These are phyloP conservation scores for Aquanectria penicillioides DNA, from an alignment of 2,329 filamentous ascomycete species.

Conservation along the genomic window DNA sequence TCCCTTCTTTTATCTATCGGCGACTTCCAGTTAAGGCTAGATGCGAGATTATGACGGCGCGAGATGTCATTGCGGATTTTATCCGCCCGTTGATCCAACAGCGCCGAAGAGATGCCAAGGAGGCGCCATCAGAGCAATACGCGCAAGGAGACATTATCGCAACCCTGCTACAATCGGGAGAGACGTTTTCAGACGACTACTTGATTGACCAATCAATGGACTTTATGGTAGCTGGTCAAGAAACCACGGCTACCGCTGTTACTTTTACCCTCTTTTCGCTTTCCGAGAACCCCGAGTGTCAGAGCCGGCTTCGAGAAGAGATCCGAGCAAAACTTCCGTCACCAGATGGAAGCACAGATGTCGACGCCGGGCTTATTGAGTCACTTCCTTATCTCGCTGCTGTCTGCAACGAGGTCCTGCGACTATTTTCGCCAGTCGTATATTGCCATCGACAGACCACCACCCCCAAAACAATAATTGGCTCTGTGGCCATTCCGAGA, in stretches of 20 bases:
- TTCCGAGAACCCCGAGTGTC: constrained; percentile 8
- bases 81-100: constrained; percentile 24
- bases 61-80: constrained; percentile 21
- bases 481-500: neutral
- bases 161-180: constrained; percentile 25
- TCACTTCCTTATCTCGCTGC: constrained; percentile 14
- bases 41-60: constrained; percentile 22
- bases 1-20: constrained; percentile 20
- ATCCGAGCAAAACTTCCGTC: constrained; percentile 14
- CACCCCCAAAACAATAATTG: constrained; percentile 5
- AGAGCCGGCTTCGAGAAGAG: constrained; percentile 14
- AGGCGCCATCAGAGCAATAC: constrained; percentile 10
- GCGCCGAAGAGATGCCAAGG: constrained; percentile 10
- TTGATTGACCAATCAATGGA: constrained; percentile 20
- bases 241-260: constrained; percentile 17
- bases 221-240: constrained; percentile 14
- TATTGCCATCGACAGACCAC: constrained; percentile 16
- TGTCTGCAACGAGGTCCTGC: constrained; percentile 18
- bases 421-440: constrained; percentile 9
- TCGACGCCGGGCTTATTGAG: constrained; percentile 16
- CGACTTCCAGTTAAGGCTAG: constrained; percentile 19
- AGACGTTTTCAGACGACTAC: constrained; percentile 23
- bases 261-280: constrained; percentile 4
- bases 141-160: constrained; percentile 22
- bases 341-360: neutral